Evolutionary conservation across 208 protist genomes (phyloP).

Genomic region (Leishmania amazonensis): DNA sequence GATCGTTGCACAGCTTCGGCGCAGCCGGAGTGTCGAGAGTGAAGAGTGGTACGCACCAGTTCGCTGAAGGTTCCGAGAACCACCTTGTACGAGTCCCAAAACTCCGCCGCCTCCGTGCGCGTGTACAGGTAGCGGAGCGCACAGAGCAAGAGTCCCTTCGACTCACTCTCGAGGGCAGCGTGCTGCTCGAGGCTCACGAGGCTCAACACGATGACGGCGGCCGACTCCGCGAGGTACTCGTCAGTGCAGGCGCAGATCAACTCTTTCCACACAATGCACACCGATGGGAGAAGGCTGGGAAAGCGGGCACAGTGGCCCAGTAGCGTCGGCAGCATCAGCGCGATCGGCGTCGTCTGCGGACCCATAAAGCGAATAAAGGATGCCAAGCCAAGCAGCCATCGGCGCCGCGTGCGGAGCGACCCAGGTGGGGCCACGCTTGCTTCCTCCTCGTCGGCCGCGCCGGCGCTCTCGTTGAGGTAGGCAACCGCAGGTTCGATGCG

Average conservation of each 20-base stretch:
- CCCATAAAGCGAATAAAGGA: constrained; percentile 74
- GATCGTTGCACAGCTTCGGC: not conserved
- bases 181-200: constrained; percentile 65
- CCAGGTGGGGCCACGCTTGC: constrained; percentile 5
- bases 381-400: constrained; percentile 73
- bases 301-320: constrained; percentile 52
- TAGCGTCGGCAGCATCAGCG: constrained; percentile 81
- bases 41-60: constrained; percentile 36
- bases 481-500: constrained; percentile 28
- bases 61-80: constrained; percentile 56
- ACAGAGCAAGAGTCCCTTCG: constrained; percentile 32
- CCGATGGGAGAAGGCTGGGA: constrained; percentile 32
- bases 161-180: constrained; percentile 20
- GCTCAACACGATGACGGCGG: constrained; percentile 72
- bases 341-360: constrained; percentile 63
- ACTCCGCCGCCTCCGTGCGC: constrained; percentile 35
- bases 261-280: constrained; percentile 71
- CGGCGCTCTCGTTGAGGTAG: constrained; percentile 6
- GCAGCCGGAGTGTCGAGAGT: not conserved
- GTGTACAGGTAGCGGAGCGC: constrained; percentile 48
- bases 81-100: constrained; percentile 74
- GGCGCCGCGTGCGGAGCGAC: constrained; percentile 39
- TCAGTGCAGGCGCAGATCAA: constrained; percentile 61
- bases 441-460: not conserved
- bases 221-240: constrained; percentile 70